Base-by-base conservation (phyloP, 495 filamentous ascomycete genomes). In the Clavariopsis aquatica region DNA sequence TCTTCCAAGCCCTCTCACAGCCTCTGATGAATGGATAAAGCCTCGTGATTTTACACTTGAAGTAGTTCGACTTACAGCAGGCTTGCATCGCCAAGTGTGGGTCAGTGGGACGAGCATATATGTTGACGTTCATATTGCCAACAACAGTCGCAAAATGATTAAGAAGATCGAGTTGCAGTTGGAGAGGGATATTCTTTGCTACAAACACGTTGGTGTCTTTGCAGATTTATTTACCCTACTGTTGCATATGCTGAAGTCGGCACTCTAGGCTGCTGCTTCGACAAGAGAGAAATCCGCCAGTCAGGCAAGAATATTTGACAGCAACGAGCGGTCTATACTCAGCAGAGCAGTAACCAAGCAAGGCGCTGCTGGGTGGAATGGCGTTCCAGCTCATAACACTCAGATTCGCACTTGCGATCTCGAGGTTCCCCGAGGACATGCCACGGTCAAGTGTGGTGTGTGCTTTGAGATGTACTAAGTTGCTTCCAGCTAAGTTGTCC, bases 11-110 rank as follows among this genome's bases (percentile, higher is more conserved):
- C 83, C 83, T 23, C 70, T 84, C 1, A 78, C 79, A 6, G 78
- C 80, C 6, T 76, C 75, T 26, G 82, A 84, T 59, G 81, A 83
- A 57, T 71, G 78, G 49, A 31, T 71, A 4, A 58, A 79, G 38
- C 76, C 72, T 10, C 73, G 71, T 55, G 70, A 74, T 52, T 66
- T 41, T 62, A 69, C 52, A 36, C 63, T 66, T 27, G 76, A 83
- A 54, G 77, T 69, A 15, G 69, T 85, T 43, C 75, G 75, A 45
- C 56, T 85, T 46, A 84, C 82, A 10, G 83, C 82, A 43, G 82
- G 80, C 23, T 67, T 84, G 52, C 81, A 85, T 71, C 75, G 83
- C 5, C 83, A 83, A 49, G 82, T 83, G 38, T 83, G 81, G 83
- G 80, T 85, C 59, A 82, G 80, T 27, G 82, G 83, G 36, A 82